phyloP scores from a whole-genome alignment of 805 yeast species.

The Ogataea polymorpha region DNA sequence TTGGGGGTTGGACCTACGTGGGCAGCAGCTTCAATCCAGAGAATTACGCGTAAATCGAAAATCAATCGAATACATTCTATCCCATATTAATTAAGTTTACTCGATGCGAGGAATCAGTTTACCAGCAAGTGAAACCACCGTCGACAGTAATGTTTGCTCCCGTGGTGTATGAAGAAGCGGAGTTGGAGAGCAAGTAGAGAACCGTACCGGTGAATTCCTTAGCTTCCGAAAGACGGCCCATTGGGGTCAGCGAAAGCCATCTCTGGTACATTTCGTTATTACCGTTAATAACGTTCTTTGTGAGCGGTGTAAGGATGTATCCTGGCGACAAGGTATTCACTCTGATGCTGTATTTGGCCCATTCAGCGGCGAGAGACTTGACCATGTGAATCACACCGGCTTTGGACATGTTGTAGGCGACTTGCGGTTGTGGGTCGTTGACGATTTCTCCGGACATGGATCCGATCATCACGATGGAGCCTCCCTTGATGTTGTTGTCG shows the following conservation, averaged over 20 bases:
- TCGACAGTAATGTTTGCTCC: conserved; percentile 82
- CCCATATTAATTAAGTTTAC: conserved; percentile 7
- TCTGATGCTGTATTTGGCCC: conserved; percentile 75
- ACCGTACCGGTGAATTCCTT: conserved; percentile 77
- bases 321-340: conserved; percentile 81
- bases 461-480: conserved; percentile 68
- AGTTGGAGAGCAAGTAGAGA: conserved; percentile 65
- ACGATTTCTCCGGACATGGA: conserved; percentile 78
- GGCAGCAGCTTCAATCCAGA: conserved; percentile 41
- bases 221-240: conserved; percentile 83
- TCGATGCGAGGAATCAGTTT: conserved; percentile 14
- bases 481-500: conserved; percentile 47
- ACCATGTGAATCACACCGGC: conserved; percentile 84
- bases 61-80: conserved; percentile 2
- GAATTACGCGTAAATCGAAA: conserved; percentile 6
- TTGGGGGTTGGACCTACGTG: conserved; percentile 98
- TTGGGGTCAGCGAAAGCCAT: conserved; percentile 72
- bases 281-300: conserved; percentile 65
- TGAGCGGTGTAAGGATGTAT: conserved; percentile 75
- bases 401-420: conserved; percentile 80
- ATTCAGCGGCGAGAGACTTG: conserved; percentile 72
- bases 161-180: conserved; percentile 76
- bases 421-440: conserved; percentile 76
- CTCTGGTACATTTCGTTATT: conserved; percentile 57
- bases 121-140: conserved; percentile 88